phyloP scores from a whole-genome alignment of 768 basidiomycete species.

The Termitomyces sp. region DNA sequence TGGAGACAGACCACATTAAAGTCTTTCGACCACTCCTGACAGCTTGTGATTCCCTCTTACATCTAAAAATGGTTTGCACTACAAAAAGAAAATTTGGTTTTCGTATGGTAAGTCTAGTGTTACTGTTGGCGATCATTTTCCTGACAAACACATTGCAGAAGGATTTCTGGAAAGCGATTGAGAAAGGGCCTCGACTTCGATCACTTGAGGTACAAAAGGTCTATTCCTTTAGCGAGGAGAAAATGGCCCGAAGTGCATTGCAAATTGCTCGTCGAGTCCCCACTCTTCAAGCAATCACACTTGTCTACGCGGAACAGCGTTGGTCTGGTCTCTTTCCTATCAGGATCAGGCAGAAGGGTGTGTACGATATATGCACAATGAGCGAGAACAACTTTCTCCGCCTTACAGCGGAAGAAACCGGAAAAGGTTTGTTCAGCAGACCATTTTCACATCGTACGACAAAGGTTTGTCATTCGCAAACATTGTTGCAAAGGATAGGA shows the following conservation, averaged over 20 bases:
- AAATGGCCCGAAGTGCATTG: constrained; percentile 13
- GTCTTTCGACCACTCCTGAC: constrained; percentile 14
- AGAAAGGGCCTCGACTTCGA: constrained; percentile 12
- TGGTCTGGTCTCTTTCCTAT: constrained; percentile 10
- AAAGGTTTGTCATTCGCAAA: constrained; percentile 3
- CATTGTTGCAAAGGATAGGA: constrained; percentile 4
- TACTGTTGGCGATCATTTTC: background rate
- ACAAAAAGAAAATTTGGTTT: constrained; percentile 15
- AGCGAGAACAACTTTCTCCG: constrained; percentile 3
- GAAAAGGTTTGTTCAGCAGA: constrained; percentile 5
- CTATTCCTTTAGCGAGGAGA: constrained; percentile 9
- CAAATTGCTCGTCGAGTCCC: constrained; percentile 10
- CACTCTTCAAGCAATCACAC: constrained; percentile 12
- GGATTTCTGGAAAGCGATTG: constrained; percentile 14
- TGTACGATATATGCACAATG: constrained; percentile 8
- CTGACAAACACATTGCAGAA: constrained; percentile 4
- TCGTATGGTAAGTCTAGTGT: constrained; percentile 11
- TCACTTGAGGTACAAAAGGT: constrained; percentile 16
- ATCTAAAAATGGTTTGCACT: constrained; percentile 16
- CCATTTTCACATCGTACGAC: constrained; percentile 10
- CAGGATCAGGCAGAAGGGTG: constrained; percentile 11
- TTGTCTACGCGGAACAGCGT: constrained; percentile 9
- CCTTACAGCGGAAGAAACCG: constrained; percentile 11
- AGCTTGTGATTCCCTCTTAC: constrained; percentile 12
- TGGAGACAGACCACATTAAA: constrained; percentile 16